These are phyloP conservation scores for Arachnopeziza araneosa DNA, from an alignment of 2,329 filamentous ascomycete genomes.

Conservation along the genomic window DNA sequence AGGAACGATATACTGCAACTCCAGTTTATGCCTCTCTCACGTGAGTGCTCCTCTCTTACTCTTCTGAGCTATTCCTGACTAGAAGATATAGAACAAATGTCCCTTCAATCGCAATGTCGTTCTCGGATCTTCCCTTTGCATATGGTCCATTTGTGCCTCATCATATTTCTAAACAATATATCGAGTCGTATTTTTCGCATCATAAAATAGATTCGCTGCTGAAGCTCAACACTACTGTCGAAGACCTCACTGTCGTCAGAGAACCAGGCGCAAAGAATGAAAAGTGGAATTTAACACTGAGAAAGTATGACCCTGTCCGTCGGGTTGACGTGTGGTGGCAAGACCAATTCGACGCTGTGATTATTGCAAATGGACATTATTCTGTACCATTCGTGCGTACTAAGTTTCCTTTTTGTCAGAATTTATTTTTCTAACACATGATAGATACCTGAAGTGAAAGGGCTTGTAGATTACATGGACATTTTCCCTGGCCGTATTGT, in stretches of 20 bases:
- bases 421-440: neutral
- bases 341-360: slow-evolving; percentile 59
- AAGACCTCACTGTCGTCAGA: slow-evolving; percentile 39
- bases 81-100: slow-evolving; percentile 44
- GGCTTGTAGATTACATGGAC: slow-evolving; percentile 39
- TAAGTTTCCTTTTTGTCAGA: neutral
- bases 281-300: slow-evolving; percentile 43
- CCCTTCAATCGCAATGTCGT: slow-evolving; percentile 50
- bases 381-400: slow-evolving; percentile 46
- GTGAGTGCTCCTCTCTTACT: slow-evolving; percentile 30
- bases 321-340: slow-evolving; percentile 49
- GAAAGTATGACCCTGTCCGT: slow-evolving; percentile 39
- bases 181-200: slow-evolving; percentile 48
- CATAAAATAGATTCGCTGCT: slow-evolving; percentile 43
- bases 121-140: slow-evolving; percentile 47
- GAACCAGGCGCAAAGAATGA: slow-evolving; percentile 10
- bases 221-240: slow-evolving; percentile 45
- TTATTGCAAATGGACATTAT: slow-evolving; percentile 72
- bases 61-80: neutral
- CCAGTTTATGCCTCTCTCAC: slow-evolving; percentile 48
- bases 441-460: slow-evolving; percentile 51
- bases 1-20: slow-evolving; percentile 42
- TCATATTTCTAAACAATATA: slow-evolving; percentile 48
- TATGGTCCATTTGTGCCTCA: slow-evolving; percentile 53
- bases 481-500: neutral